These are phyloP conservation scores for Begonia loranthoides DNA, from an alignment of 306 rosid species.

Conservation along the genomic window DNA sequence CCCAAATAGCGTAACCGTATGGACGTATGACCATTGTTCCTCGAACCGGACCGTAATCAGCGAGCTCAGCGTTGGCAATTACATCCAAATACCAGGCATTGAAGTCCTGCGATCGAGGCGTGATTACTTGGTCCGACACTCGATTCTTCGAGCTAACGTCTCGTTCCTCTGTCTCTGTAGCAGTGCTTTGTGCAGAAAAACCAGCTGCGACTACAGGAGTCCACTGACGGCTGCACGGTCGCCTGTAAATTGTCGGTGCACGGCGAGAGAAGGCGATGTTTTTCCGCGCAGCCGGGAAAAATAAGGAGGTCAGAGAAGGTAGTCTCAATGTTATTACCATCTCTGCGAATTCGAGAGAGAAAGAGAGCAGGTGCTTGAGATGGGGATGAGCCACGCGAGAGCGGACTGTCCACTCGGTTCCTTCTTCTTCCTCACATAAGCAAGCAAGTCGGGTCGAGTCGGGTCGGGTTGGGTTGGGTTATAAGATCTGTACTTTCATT, in stretches of 20 bases:
- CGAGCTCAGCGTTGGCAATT: conserved; percentile 80
- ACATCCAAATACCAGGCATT: conserved; percentile 89
- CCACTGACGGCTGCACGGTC: conserved; percentile 17
- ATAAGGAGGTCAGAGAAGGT: conserved; percentile 50
- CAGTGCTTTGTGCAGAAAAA: conserved; percentile 41
- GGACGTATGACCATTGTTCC: conserved; percentile 99
- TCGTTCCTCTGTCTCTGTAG: conserved; percentile 26
- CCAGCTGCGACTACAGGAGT: conserved; percentile 12
- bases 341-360: conserved; percentile 1
- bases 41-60: conserved; percentile 97
- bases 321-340: conserved; percentile 43
- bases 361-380: conserved; percentile 1
- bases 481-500: too few relatives aligned
- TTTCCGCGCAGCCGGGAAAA: conserved; percentile 24
- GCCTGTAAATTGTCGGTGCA: conserved; percentile 17
- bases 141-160: conserved; percentile 39
- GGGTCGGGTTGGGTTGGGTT: too few relatives aligned
- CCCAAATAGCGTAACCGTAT: conserved; percentile 95
- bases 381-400: background rate
- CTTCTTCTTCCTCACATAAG: too few relatives aligned
- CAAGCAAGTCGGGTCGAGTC: too few relatives aligned
- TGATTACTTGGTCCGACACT: conserved; percentile 48
- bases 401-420: too few relatives aligned
- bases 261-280: conserved; percentile 22
- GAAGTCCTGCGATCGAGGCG: conserved; percentile 87